These are phyloP conservation scores for Talaromyces funiculosus DNA, from an alignment of 2,329 filamentous ascomycete genomes.

Conservation along the genomic window DNA sequence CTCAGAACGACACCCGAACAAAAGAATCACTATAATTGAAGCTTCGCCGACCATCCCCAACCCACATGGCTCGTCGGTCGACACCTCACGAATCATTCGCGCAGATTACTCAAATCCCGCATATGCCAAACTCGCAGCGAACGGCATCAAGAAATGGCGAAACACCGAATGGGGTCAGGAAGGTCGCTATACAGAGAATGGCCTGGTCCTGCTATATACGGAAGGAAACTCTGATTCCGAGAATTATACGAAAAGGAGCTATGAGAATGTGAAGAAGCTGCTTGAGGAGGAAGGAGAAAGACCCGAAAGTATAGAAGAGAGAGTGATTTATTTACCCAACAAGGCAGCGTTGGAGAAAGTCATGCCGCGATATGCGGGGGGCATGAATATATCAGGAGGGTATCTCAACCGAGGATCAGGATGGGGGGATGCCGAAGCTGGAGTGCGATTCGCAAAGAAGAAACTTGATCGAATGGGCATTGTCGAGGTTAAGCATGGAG, in stretches of 20 bases:
- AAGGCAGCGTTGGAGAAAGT: slow-evolving; percentile 30
- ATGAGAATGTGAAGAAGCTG: slow-evolving; percentile 35
- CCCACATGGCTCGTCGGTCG: slow-evolving; percentile 54
- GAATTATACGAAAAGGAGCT: slow-evolving; percentile 36
- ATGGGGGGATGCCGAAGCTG: slow-evolving; percentile 41
- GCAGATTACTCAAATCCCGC: slow-evolving; percentile 75
- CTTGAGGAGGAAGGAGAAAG: slow-evolving; percentile 22
- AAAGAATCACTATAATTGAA: slow-evolving; percentile 54
- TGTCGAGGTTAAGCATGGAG: slow-evolving; percentile 31
- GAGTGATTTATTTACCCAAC: slow-evolving; percentile 30
- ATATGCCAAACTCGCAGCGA: slow-evolving; percentile 68
- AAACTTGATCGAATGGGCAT: slow-evolving; percentile 32
- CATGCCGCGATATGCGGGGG: slow-evolving; percentile 31
- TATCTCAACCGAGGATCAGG: slow-evolving; percentile 45
- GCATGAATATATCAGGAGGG: slow-evolving; percentile 33
- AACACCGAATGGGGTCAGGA: slow-evolving; percentile 40
- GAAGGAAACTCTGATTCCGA: slow-evolving; percentile 24
- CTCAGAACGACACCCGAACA: slow-evolving; percentile 50
- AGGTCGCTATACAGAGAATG: slow-evolving; percentile 41
- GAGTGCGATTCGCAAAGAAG: slow-evolving; percentile 35
- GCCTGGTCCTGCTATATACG: slow-evolving; percentile 38
- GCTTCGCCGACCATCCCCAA: slow-evolving; percentile 51
- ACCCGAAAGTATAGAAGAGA: slow-evolving; percentile 1
- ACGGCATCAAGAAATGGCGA: slow-evolving; percentile 65
- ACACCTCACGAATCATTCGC: slow-evolving; percentile 57